phyloP scores from a whole-genome alignment of 164 flowering plant species.

The Chimonanthus praecox region DNA sequence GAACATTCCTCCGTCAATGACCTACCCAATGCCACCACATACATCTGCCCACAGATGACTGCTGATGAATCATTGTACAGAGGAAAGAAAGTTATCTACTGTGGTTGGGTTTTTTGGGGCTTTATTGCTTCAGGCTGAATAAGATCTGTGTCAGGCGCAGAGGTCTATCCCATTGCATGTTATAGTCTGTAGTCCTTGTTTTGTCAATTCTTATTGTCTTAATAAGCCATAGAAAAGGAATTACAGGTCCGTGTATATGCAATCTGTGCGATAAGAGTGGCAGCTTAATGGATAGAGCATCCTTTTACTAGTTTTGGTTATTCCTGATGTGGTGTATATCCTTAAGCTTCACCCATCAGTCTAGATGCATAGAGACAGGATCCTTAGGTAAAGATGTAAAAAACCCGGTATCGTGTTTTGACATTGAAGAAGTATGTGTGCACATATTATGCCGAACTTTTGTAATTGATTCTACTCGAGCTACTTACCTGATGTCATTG shows the following conservation, averaged over 20 bases:
- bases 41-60: constrained; percentile 56
- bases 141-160: constrained; percentile 11
- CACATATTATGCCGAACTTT: neutral
- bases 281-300: neutral
- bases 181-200: constrained; percentile 2
- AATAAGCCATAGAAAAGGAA: constrained; percentile 21
- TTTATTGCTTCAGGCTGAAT: constrained; percentile 10
- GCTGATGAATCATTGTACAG: neutral
- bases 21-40: constrained; percentile 61
- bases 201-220: constrained; percentile 9
- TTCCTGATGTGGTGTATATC: constrained; percentile 6
- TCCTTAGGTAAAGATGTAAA: constrained; percentile 2
- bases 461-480: neutral
- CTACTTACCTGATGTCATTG: neutral
- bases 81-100: constrained; percentile 2
- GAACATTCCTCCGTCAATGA: constrained; percentile 50
- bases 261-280: neutral
- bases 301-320: neutral
- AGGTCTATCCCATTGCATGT: neutral
- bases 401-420: constrained; percentile 1
- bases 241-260: constrained; percentile 13
- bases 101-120: neutral
- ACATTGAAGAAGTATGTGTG: neutral
- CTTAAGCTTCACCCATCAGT: constrained; percentile 9
- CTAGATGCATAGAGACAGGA: constrained; percentile 8